These are phyloP conservation scores for Pseudofabraea citricarpa DNA, from an alignment of 2,329 filamentous ascomycete genomes.

Conservation along the genomic window DNA sequence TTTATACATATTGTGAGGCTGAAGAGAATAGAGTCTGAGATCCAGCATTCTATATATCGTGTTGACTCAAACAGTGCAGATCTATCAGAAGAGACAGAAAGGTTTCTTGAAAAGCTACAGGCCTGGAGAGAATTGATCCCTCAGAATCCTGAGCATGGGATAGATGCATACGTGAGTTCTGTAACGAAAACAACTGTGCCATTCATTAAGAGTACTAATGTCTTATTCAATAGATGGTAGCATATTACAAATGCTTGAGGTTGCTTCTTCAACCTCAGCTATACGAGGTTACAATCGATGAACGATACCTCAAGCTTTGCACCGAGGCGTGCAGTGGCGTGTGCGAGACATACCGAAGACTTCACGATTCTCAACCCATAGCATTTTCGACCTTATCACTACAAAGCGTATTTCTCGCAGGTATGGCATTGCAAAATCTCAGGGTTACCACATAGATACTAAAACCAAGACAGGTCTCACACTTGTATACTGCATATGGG, in stretches of 20 bases:
- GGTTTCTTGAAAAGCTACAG: constrained; percentile 4
- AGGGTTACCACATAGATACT: too few species aligned
- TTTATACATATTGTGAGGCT: constrained; percentile 38
- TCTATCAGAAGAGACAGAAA: constrained; percentile 3
- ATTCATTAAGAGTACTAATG: constrained; percentile 1
- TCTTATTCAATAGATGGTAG: constrained; percentile 4
- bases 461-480: constrained; percentile 10
- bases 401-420: constrained; percentile 9
- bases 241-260: constrained; percentile 8
- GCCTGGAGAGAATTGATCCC: constrained; percentile 9
- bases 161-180: background rate
- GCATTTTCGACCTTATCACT: constrained; percentile 8
- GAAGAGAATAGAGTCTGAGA: constrained; percentile 40
- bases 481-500: constrained; percentile 11
- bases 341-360: constrained; percentile 7
- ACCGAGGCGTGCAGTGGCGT: constrained; percentile 8
- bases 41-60: constrained; percentile 44
- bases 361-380: constrained; percentile 5
- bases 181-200: constrained; percentile 4
- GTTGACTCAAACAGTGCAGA: constrained; percentile 30
- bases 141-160: background rate
- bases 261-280: constrained; percentile 9
- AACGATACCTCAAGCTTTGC: constrained; percentile 6
- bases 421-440: background rate
- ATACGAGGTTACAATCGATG: constrained; percentile 4